Evolutionary conservation across 352 stramenopile genomes (phyloP).

Genomic region (Globisporangium carolinianum): DNA sequence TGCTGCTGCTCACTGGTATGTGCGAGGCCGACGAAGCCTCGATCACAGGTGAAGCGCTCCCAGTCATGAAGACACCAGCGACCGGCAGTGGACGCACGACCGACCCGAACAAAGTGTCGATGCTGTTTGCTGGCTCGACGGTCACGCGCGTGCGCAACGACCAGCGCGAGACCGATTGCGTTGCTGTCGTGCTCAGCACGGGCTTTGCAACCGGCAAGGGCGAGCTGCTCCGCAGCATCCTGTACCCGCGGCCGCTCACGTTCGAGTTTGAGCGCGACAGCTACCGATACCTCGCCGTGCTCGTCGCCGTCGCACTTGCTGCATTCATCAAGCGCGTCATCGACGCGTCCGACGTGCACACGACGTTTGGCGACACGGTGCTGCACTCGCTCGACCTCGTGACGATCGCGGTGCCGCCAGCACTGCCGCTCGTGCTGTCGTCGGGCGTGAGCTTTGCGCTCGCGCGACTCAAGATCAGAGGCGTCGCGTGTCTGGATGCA

Average conservation of each 20-base stretch:
- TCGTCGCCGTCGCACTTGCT: slow-evolving; percentile 14
- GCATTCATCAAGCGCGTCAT: slow-evolving; percentile 28
- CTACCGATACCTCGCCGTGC: slow-evolving; percentile 44
- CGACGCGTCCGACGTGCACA: slow-evolving; percentile 18
- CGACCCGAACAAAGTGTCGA: slow-evolving; percentile 34
- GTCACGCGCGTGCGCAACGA: slow-evolving; percentile 11
- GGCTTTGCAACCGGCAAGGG: slow-evolving; percentile 58
- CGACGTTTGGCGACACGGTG: slow-evolving; percentile 10
- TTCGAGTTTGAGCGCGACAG: slow-evolving; percentile 66
- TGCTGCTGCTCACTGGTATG: slow-evolving; percentile 48
- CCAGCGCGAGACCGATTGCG: slow-evolving; percentile 2
- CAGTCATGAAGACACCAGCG: slow-evolving; percentile 48
- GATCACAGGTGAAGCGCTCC: slow-evolving; percentile 66
- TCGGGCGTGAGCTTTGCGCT: slow-evolving; percentile 46
- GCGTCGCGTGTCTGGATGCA: slow-evolving; percentile 58
- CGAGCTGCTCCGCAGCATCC: slow-evolving; percentile 56
- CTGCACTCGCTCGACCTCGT: slow-evolving; percentile 44
- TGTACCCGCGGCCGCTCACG: slow-evolving; percentile 40
- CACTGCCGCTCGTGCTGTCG: slow-evolving; percentile 49
- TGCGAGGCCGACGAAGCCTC: slow-evolving; percentile 66
- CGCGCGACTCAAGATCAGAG: slow-evolving; percentile 25
- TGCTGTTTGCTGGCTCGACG: slow-evolving; percentile 48
- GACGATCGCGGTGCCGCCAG: slow-evolving; percentile 46
- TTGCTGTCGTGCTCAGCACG: slow-evolving; percentile 42
- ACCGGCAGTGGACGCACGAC: slow-evolving; percentile 12